Evolutionary conservation across 306 rosid genomes (phyloP), one percentile per base, ranked within the genome.

Genomic region (Psophocarpus tetragonolobus): DNA sequence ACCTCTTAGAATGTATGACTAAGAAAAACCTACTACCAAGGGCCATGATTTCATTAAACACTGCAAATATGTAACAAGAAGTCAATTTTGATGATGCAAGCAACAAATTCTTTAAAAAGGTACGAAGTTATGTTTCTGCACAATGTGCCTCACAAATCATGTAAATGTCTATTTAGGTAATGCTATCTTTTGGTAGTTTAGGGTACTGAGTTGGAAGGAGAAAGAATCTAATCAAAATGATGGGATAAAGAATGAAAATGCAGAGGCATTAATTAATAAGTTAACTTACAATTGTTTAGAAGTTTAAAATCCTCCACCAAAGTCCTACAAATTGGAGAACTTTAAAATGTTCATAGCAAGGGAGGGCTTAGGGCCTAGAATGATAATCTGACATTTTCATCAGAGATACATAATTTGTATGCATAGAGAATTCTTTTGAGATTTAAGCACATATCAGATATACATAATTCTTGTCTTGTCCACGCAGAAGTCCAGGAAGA

Each of bases 81-180:
- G 36, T 41, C 67, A 75, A 81, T 50, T 45, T 81, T 63, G 51
- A 27, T 32, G 48, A 71, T 35, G 73, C 68, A 26, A 35, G 57
- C 24, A 35, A 45, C 11, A 23, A 18, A 32, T 53, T 27, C 11
- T n/a, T 27, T 2, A 29, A 23, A 39, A 33, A 9, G 50, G 29
- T 13, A 24, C 8, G 45, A 70, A 71, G 41, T 38, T 5, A 30
- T 36, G 24, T 56, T 23, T 61, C 26, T 2, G 77, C 36, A 8
- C 20, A 68, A 68, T 13, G 14, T 8, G 56, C 74, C 57, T 20
- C 21, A 17, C 20, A 50, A 30, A 50, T 50, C 51, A 14, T 32
- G 14, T 35, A 51, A 14, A 14, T 57, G 53, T 8, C 47, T 58
- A 42, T 42, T 23, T 65, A 70, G 26, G 62, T 36, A 74, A 68